Evolutionary conservation across 257 asterid species (phyloP).

Genomic region (Solanum tacnaense): DNA sequence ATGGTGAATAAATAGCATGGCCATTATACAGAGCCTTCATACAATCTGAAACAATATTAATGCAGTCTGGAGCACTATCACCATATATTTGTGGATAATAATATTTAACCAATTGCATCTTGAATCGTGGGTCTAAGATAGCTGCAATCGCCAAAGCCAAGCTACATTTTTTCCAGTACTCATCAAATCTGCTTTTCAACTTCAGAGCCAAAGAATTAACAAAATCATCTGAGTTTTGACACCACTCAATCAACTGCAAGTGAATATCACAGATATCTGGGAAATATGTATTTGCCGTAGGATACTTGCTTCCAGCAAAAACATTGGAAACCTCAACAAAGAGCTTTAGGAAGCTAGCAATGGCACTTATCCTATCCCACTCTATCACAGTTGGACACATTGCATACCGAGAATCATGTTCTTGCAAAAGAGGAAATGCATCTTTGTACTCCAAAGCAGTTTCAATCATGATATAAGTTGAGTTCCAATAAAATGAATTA

Average conservation of each 20-base stretch:
- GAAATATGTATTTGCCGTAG: slow-evolving; percentile 71
- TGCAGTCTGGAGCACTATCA: slow-evolving; percentile 48
- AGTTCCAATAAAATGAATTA: slow-evolving; percentile 64
- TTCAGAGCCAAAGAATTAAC: slow-evolving; percentile 73
- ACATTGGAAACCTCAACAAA: slow-evolving; percentile 65
- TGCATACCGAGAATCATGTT: slow-evolving; percentile 49
- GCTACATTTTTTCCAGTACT: slow-evolving; percentile 97
- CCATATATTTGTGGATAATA: slow-evolving; percentile 83
- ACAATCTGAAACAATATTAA: slow-evolving; percentile 68
- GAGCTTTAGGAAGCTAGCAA: slow-evolving; percentile 61
- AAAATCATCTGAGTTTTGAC: slow-evolving; percentile 78
- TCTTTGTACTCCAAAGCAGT: slow-evolving; percentile 62
- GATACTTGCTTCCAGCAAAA: slow-evolving; percentile 53
- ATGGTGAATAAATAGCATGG: slow-evolving; percentile 59
- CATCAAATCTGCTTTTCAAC: slow-evolving; percentile 74
- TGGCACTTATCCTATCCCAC: slow-evolving; percentile 69
- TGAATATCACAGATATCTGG: slow-evolving; percentile 86
- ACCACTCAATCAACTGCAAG: slow-evolving; percentile 79
- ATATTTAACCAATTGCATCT: slow-evolving; percentile 83
- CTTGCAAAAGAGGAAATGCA: slow-evolving; percentile 65
- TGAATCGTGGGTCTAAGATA: slow-evolving; percentile 77
- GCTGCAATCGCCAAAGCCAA: slow-evolving; percentile 94
- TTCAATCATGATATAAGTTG: slow-evolving; percentile 78
- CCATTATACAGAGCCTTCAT: slow-evolving; percentile 83
- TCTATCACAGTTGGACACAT: slow-evolving; percentile 49